A percentile compares a stretch with the other conserved stretches of the same genome.
These are phyloP conservation scores for Thelonectria blattea DNA, from an alignment of 2,329 filamentous ascomycete species.

Conservation along the genomic window DNA sequence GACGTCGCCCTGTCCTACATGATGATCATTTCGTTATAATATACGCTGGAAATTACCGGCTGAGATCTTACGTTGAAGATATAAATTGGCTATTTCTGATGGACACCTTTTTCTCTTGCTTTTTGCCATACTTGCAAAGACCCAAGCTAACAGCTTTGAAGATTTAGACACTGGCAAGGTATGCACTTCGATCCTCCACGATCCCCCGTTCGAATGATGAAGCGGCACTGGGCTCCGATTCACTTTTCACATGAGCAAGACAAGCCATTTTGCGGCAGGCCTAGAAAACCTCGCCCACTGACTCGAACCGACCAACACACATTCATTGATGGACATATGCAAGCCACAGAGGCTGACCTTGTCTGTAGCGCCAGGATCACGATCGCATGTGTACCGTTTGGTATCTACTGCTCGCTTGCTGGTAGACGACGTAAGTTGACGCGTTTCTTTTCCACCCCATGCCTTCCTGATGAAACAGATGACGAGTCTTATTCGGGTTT, in stretches of 20 bases:
- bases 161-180: slow-evolving; percentile 42
- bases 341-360: slow-evolving; percentile 31
- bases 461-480: slow-evolving; percentile 62
- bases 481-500: slow-evolving; percentile 81
- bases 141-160: slow-evolving; percentile 42
- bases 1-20: slow-evolving; percentile 30
- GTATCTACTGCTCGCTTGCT: neutral
- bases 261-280: slow-evolving; percentile 94
- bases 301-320: slow-evolving; percentile 47
- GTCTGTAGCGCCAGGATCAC: slow-evolving; percentile 25
- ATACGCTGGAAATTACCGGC: slow-evolving; percentile 96
- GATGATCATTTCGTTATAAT: slow-evolving; percentile 72
- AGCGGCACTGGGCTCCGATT: slow-evolving; percentile 97
- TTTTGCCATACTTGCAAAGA: slow-evolving; percentile 19
- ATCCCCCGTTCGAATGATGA: slow-evolving; percentile 67
- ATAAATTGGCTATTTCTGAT: slow-evolving; percentile 89
- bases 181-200: slow-evolving; percentile 32
- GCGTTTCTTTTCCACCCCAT: slow-evolving; percentile 23
- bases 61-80: slow-evolving; percentile 78
- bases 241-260: slow-evolving; percentile 69
- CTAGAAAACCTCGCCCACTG: slow-evolving; percentile 99
- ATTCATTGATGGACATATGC: slow-evolving; percentile 19
- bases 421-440: slow-evolving; percentile 26
- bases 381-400: neutral
- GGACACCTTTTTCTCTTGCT: slow-evolving; percentile 25